Evolutionary conservation across 2,329 filamentous ascomycete genomes (phyloP), one percentile per base, ranked within the genome.

Genomic region (Pseudogymnoascus sp.): DNA sequence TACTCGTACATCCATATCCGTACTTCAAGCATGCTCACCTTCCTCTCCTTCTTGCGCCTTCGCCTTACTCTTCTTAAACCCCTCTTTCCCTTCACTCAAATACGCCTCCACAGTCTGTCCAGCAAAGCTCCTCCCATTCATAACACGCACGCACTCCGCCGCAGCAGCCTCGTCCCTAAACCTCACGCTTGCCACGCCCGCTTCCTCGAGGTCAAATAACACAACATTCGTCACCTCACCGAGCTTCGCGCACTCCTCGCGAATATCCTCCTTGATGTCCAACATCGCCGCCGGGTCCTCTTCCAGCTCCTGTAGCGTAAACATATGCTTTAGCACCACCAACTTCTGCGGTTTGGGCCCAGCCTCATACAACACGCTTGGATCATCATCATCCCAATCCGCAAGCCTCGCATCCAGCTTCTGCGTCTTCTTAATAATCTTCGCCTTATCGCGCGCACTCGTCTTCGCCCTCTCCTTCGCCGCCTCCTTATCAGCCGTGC

Each of bases 191-290:
- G 92, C 89, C 38, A 97, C 83, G 15, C 94, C 94, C 0, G 91
- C 89, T 3, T 84, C 77, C 74, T 99, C 95, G 66, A 87, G 81
- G 73, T 99, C 94, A 73, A 89, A 99, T 13, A 99, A 79, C 2
- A 94, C 87, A 41, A 97, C 90, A 71, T 95, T 97, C 33, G 92
- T 96, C 36, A 97, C 91, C 25, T 87, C 81, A 2, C 94, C 94
- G 12, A 94, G 79, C 76, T 95, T 95, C 63, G 84, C 81, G 73
- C 91, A 96, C 75, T 96, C 92, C 59, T 96, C 91, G 51, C 90
- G 84, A 62, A 97, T 90, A 72, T 99, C 94, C 73, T 96, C 89
- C 72, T 95, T 95, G 77, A 97, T 96, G 66, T 97, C 93, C 38
- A 95, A 79, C 64, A 95, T 82, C 1, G 89, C 90, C 0, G 86